A percentile compares a stretch with the other conserved stretches of the same genome.
phyloP scores from a whole-genome alignment of 129 eudicot species.

The Saposhnikovia divaricata region DNA sequence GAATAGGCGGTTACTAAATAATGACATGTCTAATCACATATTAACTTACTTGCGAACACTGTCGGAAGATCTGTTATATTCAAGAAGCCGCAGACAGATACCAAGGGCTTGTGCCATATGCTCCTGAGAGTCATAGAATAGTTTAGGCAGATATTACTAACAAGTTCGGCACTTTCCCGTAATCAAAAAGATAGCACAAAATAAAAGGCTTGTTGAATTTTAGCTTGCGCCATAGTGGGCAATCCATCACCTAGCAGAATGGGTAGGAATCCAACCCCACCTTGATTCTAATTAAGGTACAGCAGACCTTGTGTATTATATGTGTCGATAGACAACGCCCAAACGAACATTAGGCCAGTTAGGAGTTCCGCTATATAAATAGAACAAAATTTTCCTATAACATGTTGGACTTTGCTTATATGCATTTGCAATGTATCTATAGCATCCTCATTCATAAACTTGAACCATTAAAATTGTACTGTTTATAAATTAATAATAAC shows the following conservation, averaged over 20 bases:
- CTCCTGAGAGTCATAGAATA: conserved; percentile 43
- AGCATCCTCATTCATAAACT: not conserved
- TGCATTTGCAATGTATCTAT: not conserved
- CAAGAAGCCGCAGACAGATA: conserved; percentile 91
- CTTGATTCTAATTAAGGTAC: not conserved
- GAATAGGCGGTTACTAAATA: not conserved
- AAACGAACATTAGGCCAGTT: not conserved
- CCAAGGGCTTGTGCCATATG: conserved; percentile 95
- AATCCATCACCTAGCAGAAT: not conserved
- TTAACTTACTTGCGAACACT: conserved; percentile 89
- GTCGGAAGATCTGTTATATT: conserved; percentile 83
- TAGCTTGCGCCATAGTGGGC: not conserved
- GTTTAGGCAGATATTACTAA: not conserved
- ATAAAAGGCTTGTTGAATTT: not conserved
- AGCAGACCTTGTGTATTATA: not conserved
- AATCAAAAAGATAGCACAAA: not conserved
- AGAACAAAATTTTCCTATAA: not conserved
- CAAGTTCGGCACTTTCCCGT: not conserved
- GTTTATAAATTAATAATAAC: not conserved
- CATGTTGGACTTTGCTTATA: not conserved
- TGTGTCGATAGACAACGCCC: not conserved
- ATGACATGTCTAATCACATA: not conserved
- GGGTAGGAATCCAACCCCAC: not conserved
- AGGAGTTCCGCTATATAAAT: not conserved
- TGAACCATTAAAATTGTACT: not conserved